Conservation (phyloP, 1,284 basidiomycete genomes). For the Sanguinoderma infundibulare region DNA sequence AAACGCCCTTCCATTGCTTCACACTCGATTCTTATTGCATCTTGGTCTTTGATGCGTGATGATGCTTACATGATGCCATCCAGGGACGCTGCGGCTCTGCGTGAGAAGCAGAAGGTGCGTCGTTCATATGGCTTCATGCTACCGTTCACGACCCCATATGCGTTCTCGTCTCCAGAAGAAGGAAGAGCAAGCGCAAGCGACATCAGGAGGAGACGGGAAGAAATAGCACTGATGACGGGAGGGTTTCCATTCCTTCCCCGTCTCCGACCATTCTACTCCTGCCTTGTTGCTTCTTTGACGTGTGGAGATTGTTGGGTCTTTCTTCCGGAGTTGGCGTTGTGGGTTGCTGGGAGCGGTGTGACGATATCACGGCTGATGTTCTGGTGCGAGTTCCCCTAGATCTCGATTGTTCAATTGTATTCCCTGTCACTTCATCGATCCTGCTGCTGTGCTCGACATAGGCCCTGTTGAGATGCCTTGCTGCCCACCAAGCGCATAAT, state of each 20-base stretch:
- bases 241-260: conserved; percentile 24
- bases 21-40: background rate
- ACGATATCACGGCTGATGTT: conserved; percentile 5
- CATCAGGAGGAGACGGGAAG: conserved; percentile 38
- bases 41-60: background rate
- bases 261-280: background rate
- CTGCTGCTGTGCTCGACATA: background rate
- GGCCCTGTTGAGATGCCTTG: background rate
- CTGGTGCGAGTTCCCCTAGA: conserved; percentile 21
- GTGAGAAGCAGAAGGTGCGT: conserved; percentile 74
- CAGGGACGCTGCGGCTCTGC: conserved; percentile 75
- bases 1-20: background rate
- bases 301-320: conserved; percentile 7
- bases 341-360: conserved; percentile 2
- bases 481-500: conserved; percentile 3
- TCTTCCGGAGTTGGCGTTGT: conserved; percentile 7
- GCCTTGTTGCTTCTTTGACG: background rate
- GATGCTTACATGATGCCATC: conserved; percentile 9
- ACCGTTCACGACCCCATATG: conserved; percentile 1
- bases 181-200: conserved; percentile 49
- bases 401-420: conserved; percentile 21
- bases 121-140: background rate
- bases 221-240: conserved; percentile 45
- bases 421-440: conserved; percentile 12
- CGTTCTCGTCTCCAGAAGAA: conserved; percentile 53